Evolutionary conservation across 768 basidiomycete genomes (phyloP), one percentile per base, ranked within the genome.

Genomic region (Mycena vitilis): DNA sequence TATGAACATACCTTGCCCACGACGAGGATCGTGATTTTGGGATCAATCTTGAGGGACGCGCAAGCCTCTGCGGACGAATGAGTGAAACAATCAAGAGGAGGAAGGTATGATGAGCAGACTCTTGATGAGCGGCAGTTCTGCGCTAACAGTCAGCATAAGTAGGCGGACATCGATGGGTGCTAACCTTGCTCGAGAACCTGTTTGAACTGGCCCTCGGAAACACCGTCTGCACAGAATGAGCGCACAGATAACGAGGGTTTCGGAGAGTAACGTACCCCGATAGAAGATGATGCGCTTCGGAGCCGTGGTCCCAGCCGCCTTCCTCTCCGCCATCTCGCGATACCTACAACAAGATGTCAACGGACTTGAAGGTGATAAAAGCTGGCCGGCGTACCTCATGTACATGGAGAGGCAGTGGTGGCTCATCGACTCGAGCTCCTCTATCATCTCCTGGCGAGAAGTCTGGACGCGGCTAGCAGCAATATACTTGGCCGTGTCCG

Each of bases 221-320:
- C 86, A 66, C 86, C 86, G 74, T 86, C 86, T 86, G 58, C 0
- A 81, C 78, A 77, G 65, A 74, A 13, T 56, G 10, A 60, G 38
- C 13, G 30, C 13, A 37, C 34, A 22, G 61, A 20, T 38, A 36
- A 71, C 42, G 36, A 56, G 18, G 65, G 22, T 22, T 40, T 18
- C 36, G 73, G 68, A 44, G 69, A 59, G 9, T 58, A 71, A 67
- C 80, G 20, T 70, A 90, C 91, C 90, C 68, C 92, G 86, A 75
- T 90, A 94, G 78, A 93, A 92, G 61, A 94, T 87, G 60, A 94
- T 88, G 4, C 91, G 87, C 70, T 87, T 88, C 4, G 92, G 92
- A n/a, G 81, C 75, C 15, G 75, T 65, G 36, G 80, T 80, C 4
- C 75, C 74, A 0, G 81, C 73, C 67, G 82, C 81, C 64, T 81